Evolutionary conservation across 331 rosid species (phyloP), one percentile per base, ranked within the genome.

Genomic region (Acacia pycnantha): DNA sequence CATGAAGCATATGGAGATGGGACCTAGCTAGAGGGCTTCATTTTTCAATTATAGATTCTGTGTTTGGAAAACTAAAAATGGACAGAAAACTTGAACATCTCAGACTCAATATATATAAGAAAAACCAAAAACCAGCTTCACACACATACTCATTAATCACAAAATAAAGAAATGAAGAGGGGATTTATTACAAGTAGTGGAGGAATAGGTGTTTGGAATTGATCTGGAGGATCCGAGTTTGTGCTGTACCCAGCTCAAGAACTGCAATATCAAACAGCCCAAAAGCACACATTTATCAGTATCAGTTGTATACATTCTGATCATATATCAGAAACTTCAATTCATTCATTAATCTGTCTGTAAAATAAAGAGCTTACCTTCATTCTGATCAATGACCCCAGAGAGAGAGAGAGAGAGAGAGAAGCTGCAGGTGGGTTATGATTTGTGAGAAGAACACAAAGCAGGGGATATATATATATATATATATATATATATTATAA

Each of bases 181-280:
- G 21, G 73, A 73, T 91, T 90, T 85, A 88, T 91, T 58, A 22
- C 8, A 6, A 6, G 82, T 58, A 41, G 84, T 46, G 22, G 48
- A 21, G 0, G 75, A 44, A 62, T 33, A 48, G 22, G 86, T 50
- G 62, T 66, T 41, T 59, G 62, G 62, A 56, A 7, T 56, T 56
- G 62, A 21, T 73, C 76, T 87, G 83, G 24, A 82, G 65, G 65
- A 40, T 12, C 69, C 86, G 46, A 93, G 88, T 83, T 91, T 91
- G 77, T 82, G 88, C 75, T 92, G 95, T 88, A 93, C 84, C 97
- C 97, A 93, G 73, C 94, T 70, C 54, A 93, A 82, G 79, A 93
- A 88, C 97, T 93, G 89, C 84, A 83, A 53, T 48, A 18, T 51
- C 9, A 4, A 51, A 51, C n/a, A 51, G n/a, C n/a, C 22, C 53